Base-by-base conservation (phyloP, 2,329 filamentous ascomycete genomes). In the Fusarium newnesense region DNA sequence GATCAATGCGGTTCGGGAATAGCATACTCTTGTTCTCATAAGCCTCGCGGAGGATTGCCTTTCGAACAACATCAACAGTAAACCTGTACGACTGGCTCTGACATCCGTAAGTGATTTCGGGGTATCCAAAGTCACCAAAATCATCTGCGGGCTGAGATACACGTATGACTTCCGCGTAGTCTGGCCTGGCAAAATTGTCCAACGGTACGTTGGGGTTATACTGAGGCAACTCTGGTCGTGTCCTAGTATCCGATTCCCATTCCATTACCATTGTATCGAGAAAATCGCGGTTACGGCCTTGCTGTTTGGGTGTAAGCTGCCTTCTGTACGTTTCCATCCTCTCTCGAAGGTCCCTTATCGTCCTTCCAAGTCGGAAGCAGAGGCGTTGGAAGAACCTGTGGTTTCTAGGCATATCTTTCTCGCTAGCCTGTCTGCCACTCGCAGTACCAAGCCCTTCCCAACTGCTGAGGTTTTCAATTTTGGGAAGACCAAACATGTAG, bases 21-120 rank as follows among this genome's bases (percentile, higher is more conserved):
- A 87, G 75, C 75, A 85, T 82, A 39, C 79, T 81, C 60, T 81
- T 77, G 66, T 86, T 87, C 63, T 80, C 77, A 44, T 82, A 79
- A 28, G 82, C 79, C 78, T 89, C 86, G 7, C 81, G 76, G 26
- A 88, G 79, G 49, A 88, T 79, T 1, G 79, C 80, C 49, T 79
- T 76, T 40, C 84, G 80, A 44, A 87, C 77, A 3, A 81, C 43
- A 2, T 74, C 57, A 46, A 36, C 47, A 26, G 65, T 78, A 77
- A 12, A 75, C 7, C 71, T 47, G 21, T 37, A 53, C 4, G 69
- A 54, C 3, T 72, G 64, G 3, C 64, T 70, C 50, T 74, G 46
- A 12, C 58, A 42, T 7, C 69, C 66, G 16, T 76, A 42, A 40
- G n/a, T 47, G n/a, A 58, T 58, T 34, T 62, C 9, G 3, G 44